Evolutionary conservation across 148 eudicot species (phyloP), one percentile per base, ranked within the genome.

Genomic region (Heliamphora exappendiculata): DNA sequence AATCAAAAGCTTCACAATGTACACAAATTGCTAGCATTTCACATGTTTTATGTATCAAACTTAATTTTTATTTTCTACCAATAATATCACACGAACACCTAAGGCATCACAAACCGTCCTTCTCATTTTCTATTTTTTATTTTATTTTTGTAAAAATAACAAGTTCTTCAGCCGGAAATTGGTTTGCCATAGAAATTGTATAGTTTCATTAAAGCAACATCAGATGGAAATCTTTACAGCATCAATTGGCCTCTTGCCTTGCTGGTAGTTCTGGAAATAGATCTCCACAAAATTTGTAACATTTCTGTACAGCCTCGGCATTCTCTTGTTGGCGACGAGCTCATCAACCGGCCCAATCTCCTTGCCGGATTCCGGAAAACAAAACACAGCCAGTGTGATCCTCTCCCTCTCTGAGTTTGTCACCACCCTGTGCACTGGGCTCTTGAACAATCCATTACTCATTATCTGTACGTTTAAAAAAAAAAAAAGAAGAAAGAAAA

Each of bases 401-500:
- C 86, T 87, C 54, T 78, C 85, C 28, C 57, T 78, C 59, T 77
- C 75, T 4, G 88, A 73, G 80, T 83, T 81, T 58, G 83, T 81
- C 59, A 87, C 75, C 53, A 82, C 93, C 42, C 86, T 86, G 74
- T 87, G 89, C 60, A 84, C 55, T 8, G 88, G 86, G 78, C 88
- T 87, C 84, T 87, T 87, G 75, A 82, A 80, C 42, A 77, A 72
- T 36, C 89, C 88, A 70, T 89, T 89, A 29, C 86, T 89, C 88
- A 86, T 86, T 78, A 89, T 84, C 93, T 89, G 88, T 63, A 83
- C 3, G n/a, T n/a, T n/a, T n/a, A n/a, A n/a, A n/a, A n/a, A n/a
- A n/a, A n/a, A n/a, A n/a, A n/a, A n/a, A n/a, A n/a, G n/a, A n/a
- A n/a, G n/a, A n/a, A n/a, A n/a, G n/a, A n/a, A 28, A 14, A 67